Conservation (phyloP, 225 moss, liverwort and hornwort species). For the Physcomitrellopsis africana region DNA sequence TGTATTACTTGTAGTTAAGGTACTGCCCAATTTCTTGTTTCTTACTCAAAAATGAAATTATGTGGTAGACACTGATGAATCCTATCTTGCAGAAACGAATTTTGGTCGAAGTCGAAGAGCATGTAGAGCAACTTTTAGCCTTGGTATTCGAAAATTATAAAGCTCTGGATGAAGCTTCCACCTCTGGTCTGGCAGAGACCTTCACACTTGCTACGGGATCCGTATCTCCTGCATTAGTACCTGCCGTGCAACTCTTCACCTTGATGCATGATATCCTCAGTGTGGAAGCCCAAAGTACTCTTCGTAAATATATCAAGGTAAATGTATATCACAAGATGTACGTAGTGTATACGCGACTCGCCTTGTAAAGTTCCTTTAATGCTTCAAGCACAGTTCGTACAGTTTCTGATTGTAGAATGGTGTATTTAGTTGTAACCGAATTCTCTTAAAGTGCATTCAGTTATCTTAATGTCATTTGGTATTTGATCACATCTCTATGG, state of each 20-base stretch:
- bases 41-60: no score
- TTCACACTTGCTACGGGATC: constrained; percentile 68
- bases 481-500: no score
- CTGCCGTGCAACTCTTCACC: constrained; percentile 88
- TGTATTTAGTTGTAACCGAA: no score
- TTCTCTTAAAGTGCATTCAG: no score
- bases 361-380: no score
- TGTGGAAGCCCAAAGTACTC: constrained; percentile 71
- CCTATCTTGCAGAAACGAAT: constrained; percentile 81
- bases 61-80: neutral
- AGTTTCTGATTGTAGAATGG: no score
- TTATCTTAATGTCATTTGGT: no score
- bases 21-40: no score
- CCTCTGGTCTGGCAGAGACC: constrained; percentile 73
- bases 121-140: constrained; percentile 76
- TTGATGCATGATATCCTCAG: constrained; percentile 92
- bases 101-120: constrained; percentile 83
- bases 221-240: constrained; percentile 83
- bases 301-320: constrained; percentile 91
- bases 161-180: constrained; percentile 68
- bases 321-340: neutral
- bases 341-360: no score
- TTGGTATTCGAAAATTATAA: constrained; percentile 89
- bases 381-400: no score
- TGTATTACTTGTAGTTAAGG: no score